Percentiles rank a stretch among this genome's conserved stretches.
phyloP scores from a whole-genome alignment of 192 early-diverging fungal genomes.

The Polychytrium aggregatum region DNA sequence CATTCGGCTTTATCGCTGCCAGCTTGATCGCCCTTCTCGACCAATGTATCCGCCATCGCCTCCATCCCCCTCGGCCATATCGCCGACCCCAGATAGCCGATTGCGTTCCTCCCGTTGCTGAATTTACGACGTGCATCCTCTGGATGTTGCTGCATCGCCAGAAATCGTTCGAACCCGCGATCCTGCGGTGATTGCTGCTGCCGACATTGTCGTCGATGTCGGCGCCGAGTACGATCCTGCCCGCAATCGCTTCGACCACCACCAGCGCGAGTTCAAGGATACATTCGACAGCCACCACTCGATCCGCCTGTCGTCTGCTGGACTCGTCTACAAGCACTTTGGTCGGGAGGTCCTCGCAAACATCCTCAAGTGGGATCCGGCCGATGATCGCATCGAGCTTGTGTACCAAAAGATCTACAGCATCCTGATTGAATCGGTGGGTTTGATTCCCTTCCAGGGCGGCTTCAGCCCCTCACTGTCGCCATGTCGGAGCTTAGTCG shows the following conservation, averaged over 20 bases:
- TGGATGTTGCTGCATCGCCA: not conserved
- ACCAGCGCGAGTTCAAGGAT: constrained; percentile 87
- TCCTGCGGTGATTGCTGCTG: constrained; percentile 56
- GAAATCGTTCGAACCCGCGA: constrained; percentile 75
- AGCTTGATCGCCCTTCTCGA: no score
- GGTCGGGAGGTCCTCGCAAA: constrained; percentile 68
- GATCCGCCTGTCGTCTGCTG: constrained; percentile 85
- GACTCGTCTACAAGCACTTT: constrained; percentile 94
- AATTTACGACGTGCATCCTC: not conserved
- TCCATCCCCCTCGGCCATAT: no score
- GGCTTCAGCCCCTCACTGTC: no score
- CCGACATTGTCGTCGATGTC: constrained; percentile 88
- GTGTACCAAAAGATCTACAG: constrained; percentile 81
- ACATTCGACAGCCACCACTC: constrained; percentile 65
- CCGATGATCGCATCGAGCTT: constrained; percentile 43
- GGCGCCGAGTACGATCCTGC: constrained; percentile 82
- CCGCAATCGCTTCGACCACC: constrained; percentile 73
- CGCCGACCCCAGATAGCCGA: no score
- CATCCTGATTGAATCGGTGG: constrained; percentile 30
- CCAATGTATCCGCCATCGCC: no score
- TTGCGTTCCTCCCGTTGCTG: no score
- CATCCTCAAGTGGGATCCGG: constrained; percentile 31
- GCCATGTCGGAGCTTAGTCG: no score
- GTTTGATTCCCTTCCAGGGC: not conserved
- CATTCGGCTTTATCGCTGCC: no score